Conservation (phyloP, 2,329 filamentous ascomycete genomes). For the Pseudopithomyces maydicus region DNA sequence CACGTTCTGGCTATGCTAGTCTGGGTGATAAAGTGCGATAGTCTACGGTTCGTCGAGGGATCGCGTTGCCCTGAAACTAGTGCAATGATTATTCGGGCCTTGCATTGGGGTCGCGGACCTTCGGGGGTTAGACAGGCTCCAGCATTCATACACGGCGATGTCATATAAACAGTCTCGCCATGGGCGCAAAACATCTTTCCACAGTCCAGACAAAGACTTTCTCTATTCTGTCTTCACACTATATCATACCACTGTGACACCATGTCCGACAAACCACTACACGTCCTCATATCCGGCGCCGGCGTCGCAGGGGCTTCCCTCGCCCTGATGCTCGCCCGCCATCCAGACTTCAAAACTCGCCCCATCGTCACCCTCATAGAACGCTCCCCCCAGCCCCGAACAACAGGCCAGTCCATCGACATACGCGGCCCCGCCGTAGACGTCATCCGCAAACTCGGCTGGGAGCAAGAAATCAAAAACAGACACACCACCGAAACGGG, state of each 20-base stretch:
- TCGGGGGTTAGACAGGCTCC: too few relatives aligned
- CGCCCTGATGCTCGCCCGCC: conserved; percentile 40
- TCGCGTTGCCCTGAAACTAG: too few relatives aligned
- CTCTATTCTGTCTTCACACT: too few relatives aligned
- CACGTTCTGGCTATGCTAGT: too few relatives aligned
- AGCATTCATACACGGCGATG: too few relatives aligned
- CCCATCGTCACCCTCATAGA: conserved; percentile 52
- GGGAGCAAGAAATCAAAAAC: conserved; percentile 44
- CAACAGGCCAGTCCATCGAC: conserved; percentile 53
- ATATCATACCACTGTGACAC: too few relatives aligned
- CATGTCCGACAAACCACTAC: conserved; percentile 2
- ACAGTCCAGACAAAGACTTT: too few relatives aligned
- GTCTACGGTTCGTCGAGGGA: too few relatives aligned
- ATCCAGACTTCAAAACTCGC: conserved; percentile 26
- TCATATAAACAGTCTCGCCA: too few relatives aligned
- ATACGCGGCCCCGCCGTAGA: conserved; percentile 50
- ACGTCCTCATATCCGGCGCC: conserved; percentile 45
- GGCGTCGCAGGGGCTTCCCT: conserved; percentile 47
- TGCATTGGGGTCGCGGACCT: neutral
- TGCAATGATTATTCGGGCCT: too few relatives aligned
- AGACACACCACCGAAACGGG: conserved; percentile 48
- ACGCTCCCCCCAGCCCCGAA: conserved; percentile 44
- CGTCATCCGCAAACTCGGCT: conserved; percentile 48
- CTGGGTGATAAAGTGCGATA: too few relatives aligned
- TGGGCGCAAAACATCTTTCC: too few relatives aligned